Base-by-base conservation (phyloP, 169 alveolate genomes). In the Amoebophrya sp. region DNA sequence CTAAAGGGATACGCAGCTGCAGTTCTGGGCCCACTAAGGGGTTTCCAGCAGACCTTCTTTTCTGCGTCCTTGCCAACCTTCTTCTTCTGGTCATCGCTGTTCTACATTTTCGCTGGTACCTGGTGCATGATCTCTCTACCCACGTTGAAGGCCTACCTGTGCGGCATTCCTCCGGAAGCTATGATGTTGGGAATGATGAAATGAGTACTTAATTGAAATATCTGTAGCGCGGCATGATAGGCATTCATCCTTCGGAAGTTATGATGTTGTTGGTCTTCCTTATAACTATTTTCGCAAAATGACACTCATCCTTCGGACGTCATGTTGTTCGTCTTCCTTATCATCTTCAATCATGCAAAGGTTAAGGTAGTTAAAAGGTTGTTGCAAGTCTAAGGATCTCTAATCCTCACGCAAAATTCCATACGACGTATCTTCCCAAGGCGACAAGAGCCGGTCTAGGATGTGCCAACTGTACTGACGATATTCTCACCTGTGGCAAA, bases 61-160 rank as follows among this genome's bases (percentile, higher is more conserved):
- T 65, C 83, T 6, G 83, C 83, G 3, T 12, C 36, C 33, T 26
- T 65, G 36, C 83, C 83, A 0, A 65, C 83, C 83, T 65, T 12
- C 26, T 65, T 65, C 83, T 65, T 65, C 83, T 65, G 83, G 83
- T 12, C 36, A 10, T 12, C n/a, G 2, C 39, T 65, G 18, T 65
- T 65, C 83, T 65, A 65, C 83, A 26, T 26, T 36, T 12, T 65
- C 26, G 83, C 83, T 29, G 83, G 83, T 36, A 65, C 83, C 36
- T 65, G 83, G 83, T 65, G 83, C 83, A 65, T 65, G 36, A 65
- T 65, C 83, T 26, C 39, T 36, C 18, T 65, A 36, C 83, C 83
- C 39, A 18, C 83, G 36, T 36, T 65, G 83, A 65, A 65, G 33
- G 83, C 83, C 39, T 65, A 65, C 33, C 83, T 65, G 83, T 65